Evolutionary conservation across 352 stramenopile species (phyloP).

Genomic region (Phytophthora multivora): DNA sequence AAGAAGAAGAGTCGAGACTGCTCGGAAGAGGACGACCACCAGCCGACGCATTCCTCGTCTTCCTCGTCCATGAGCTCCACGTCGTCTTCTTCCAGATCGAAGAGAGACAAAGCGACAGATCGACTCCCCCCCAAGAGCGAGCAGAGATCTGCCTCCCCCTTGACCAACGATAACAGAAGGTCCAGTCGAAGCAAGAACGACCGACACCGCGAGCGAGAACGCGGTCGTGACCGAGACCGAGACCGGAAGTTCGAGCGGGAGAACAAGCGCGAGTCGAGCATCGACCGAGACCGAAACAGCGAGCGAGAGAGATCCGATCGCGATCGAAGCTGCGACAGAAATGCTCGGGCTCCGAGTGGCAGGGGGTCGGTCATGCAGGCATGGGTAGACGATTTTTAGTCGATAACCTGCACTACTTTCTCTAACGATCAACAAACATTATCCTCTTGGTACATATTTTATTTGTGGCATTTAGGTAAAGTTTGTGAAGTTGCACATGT

Average conservation of each 20-base stretch:
- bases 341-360: constrained; percentile 23
- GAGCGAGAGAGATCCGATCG: constrained; percentile 22
- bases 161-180: constrained; percentile 15
- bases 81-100: constrained; percentile 21
- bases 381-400: constrained; percentile 60
- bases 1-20: constrained; percentile 37
- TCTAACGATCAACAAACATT: not conserved
- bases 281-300: constrained; percentile 29
- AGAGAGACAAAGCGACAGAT: constrained; percentile 13
- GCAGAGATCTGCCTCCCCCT: constrained; percentile 28
- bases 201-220: constrained; percentile 24
- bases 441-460: not conserved
- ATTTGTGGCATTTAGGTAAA: too few relatives aligned
- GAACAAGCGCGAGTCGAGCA: constrained; percentile 29
- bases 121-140: constrained; percentile 19
- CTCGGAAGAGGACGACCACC: constrained; percentile 16
- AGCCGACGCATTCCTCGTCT: constrained; percentile 14
- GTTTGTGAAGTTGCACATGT: too few relatives aligned
- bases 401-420: not conserved
- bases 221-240: constrained; percentile 19
- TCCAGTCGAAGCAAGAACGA: constrained; percentile 19
- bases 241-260: constrained; percentile 35
- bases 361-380: constrained; percentile 73
- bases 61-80: constrained; percentile 34
- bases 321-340: constrained; percentile 33